phyloP scores from a whole-genome alignment of 108 stramenopile species.

The Thalassiosira profunda region DNA sequence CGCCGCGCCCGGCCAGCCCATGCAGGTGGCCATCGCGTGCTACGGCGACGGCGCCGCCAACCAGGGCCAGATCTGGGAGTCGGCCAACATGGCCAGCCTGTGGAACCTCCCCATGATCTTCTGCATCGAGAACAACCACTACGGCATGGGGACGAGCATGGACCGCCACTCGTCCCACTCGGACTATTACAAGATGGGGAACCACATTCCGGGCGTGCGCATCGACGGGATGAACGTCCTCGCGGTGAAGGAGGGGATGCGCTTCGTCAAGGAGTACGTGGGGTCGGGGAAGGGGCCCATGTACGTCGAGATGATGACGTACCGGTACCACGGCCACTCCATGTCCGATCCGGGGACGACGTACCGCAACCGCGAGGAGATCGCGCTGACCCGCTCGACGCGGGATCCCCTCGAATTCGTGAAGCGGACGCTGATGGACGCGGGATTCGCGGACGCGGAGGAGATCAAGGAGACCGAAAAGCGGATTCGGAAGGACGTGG shows the following conservation, averaged over 20 bases:
- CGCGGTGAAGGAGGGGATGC: constrained; percentile 96
- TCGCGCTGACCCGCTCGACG: constrained; percentile 95
- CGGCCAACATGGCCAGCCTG: constrained; percentile 94
- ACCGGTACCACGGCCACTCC: constrained; percentile 99
- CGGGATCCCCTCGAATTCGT: constrained; percentile 98
- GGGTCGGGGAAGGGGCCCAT: constrained; percentile 98
- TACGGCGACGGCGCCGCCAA: constrained; percentile 99
- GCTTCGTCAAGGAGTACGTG: constrained; percentile 95
- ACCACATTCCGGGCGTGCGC: constrained; percentile 96
- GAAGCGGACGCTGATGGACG: constrained; percentile 93
- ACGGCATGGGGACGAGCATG: constrained; percentile 99
- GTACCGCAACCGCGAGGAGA: constrained; percentile 99
- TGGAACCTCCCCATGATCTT: constrained; percentile 99
- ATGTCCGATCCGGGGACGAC: constrained; percentile 99
- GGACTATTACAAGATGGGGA: constrained; percentile 99
- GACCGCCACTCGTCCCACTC: constrained; percentile 95
- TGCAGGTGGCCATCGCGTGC: constrained; percentile 97
- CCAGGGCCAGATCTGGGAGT: constrained; percentile 99
- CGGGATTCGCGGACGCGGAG: constrained; percentile 87
- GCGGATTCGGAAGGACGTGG: constrained; percentile 94
- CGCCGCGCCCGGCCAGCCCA: constrained; percentile 90
- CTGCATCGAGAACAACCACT: constrained; percentile 99
- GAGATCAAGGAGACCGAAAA: constrained; percentile 99
- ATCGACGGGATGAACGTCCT: constrained; percentile 99
- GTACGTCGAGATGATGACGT: constrained; percentile 98